Conservation (phyloP, 164 flowering plant species). For the Vitis labrusca region DNA sequence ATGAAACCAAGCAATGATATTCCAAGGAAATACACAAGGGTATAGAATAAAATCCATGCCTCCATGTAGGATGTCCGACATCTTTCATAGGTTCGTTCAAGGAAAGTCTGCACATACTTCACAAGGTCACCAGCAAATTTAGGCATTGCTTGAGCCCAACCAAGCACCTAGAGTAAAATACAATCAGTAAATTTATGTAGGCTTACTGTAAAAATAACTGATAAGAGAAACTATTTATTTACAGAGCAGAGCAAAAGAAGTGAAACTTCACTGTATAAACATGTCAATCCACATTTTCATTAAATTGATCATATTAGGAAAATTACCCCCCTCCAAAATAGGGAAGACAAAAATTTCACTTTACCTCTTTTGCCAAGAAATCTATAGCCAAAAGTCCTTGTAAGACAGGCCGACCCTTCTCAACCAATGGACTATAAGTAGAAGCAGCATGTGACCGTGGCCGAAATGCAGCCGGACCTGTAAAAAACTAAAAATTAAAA, state of each 20-base stretch:
- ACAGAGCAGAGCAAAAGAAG: not conserved
- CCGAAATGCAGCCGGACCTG: slow-evolving; percentile 99
- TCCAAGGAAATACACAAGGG: slow-evolving; percentile 3
- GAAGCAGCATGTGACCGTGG: slow-evolving; percentile 81
- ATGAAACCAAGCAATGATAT: not conserved
- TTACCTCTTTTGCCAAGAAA: slow-evolving; percentile 89
- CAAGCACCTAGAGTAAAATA: slow-evolving; percentile 61
- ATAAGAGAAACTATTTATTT: too few species aligned
- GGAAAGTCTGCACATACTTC: slow-evolving; percentile 92
- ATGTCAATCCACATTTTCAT: not conserved
- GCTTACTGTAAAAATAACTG: not conserved
- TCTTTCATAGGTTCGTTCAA: slow-evolving; percentile 95
- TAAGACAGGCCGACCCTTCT: slow-evolving; percentile 91
- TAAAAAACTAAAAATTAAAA: slow-evolving; percentile 9
- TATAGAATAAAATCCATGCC: slow-evolving; percentile 44
- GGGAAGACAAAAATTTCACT: not conserved
- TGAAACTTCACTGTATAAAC: not conserved
- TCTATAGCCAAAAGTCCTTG: slow-evolving; percentile 97
- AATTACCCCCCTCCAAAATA: not conserved
- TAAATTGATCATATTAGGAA: not conserved
- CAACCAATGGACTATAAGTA: slow-evolving; percentile 63
- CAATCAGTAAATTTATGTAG: slow-evolving; percentile 1
- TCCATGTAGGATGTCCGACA: slow-evolving; percentile 98
- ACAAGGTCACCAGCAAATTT: slow-evolving; percentile 90
- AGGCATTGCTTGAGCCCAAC: slow-evolving; percentile 99